These are phyloP conservation scores for Cunninghamia lanceolata DNA, from an alignment of 75 land plant species.

Conservation along the genomic window DNA sequence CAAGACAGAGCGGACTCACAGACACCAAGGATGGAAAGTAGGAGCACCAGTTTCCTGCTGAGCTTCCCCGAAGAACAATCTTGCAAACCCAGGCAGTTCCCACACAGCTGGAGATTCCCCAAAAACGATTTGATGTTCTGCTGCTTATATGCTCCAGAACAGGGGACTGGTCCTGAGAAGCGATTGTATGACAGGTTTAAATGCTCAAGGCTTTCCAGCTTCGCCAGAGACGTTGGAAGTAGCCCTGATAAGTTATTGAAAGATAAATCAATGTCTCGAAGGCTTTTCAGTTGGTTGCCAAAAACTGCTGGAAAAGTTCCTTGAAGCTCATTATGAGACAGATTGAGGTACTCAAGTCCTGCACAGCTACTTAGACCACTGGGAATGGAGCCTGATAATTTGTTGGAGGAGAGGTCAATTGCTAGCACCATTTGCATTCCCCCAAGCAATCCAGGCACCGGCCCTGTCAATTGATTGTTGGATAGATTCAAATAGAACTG, in stretches of 20 bases:
- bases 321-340: constrained; percentile 60
- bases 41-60: no score
- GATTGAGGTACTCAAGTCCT: constrained; percentile 42
- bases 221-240: neutral
- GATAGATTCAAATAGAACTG: neutral
- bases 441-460: constrained; percentile 42
- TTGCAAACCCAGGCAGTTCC: neutral
- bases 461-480: constrained; percentile 52
- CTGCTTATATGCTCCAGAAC: neutral
- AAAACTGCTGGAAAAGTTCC: constrained; percentile 65
- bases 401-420: constrained; percentile 67
- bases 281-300: constrained; percentile 3
- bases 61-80: neutral
- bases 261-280: neutral
- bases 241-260: neutral
- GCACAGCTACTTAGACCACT: constrained; percentile 22
- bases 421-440: constrained; percentile 35
- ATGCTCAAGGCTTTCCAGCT: neutral
- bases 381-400: constrained; percentile 66
- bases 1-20: no score
- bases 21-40: no score
- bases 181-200: neutral
- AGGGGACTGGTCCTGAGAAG: neutral
- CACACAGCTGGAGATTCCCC: neutral
- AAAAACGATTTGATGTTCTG: neutral